Conservation (phyloP, 2,329 filamentous ascomycete genomes). For the Exophiala mesophila region DNA sequence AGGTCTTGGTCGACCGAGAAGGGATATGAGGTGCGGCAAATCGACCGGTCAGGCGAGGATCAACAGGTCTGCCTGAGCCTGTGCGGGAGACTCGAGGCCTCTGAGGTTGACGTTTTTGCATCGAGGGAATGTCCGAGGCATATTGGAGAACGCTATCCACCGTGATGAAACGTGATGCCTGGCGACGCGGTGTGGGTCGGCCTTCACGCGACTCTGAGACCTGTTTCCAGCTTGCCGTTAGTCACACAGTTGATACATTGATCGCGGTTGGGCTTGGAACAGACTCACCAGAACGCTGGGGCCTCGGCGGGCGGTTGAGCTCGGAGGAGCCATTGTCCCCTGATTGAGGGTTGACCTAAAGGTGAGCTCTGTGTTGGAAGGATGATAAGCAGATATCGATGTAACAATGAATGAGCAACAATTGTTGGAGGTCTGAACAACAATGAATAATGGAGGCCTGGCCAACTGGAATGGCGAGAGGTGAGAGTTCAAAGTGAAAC, state of each 20-base stretch:
- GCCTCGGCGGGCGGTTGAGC: conserved; percentile 45
- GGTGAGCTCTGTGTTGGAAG: too few relatives aligned
- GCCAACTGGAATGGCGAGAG: too few relatives aligned
- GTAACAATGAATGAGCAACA: too few relatives aligned
- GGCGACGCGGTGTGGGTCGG: conserved; percentile 30
- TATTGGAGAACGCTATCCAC: conserved; percentile 95
- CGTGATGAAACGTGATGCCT: conserved; percentile 68
- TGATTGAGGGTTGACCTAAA: too few relatives aligned
- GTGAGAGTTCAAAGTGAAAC: too few relatives aligned
- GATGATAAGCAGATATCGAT: too few relatives aligned
- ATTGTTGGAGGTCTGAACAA: too few relatives aligned
- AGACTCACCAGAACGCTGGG: conserved; percentile 55
- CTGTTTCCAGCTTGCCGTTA: conserved; percentile 17
- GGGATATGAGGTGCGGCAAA: conserved; percentile 62
- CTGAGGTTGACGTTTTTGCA: conserved; percentile 71
- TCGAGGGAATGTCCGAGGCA: conserved; percentile 89
- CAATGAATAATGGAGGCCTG: too few relatives aligned
- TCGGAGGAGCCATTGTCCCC: conserved; percentile 15
- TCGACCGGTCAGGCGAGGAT: conserved; percentile 54
- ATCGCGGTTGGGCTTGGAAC: conserved; percentile 16
- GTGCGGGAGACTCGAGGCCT: conserved; percentile 42
- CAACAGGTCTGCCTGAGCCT: conserved; percentile 38
- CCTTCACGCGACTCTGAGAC: conserved; percentile 23
- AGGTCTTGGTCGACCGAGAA: conserved; percentile 85
- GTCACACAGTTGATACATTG: background rate